A percentile compares a stretch with the other conserved stretches of the same genome.
These are phyloP conservation scores for Metarhizium guizhouense DNA, from an alignment of 2,329 filamentous ascomycete species.

Conservation along the genomic window DNA sequence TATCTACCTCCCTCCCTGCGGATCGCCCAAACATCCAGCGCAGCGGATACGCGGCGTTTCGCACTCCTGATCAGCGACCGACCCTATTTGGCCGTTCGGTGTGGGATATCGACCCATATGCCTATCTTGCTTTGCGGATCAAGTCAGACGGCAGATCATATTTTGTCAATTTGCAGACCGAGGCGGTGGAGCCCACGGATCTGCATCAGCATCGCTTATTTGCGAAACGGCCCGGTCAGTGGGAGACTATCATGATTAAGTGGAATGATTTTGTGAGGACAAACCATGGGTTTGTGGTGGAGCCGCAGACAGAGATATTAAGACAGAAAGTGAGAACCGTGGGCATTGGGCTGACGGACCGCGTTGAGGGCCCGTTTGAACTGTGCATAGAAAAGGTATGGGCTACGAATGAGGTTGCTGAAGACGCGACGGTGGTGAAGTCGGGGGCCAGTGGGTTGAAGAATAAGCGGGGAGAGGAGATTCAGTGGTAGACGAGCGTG, in stretches of 20 bases:
- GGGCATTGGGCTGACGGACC: conserved; percentile 82
- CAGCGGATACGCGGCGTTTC: conserved; percentile 82
- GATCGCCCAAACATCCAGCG: conserved; percentile 67
- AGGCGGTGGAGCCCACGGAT: conserved; percentile 88
- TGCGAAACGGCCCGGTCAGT: conserved; percentile 67
- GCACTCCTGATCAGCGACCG: conserved; percentile 65
- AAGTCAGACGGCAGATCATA: conserved; percentile 89
- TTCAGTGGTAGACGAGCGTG: conserved; percentile 23
- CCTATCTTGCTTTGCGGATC: conserved; percentile 77
- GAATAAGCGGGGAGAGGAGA: conserved; percentile 27
- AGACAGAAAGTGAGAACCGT: conserved; percentile 77
- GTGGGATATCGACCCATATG: conserved; percentile 87
- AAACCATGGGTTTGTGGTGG: conserved; percentile 83
- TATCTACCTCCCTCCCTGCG: conserved; percentile 74
- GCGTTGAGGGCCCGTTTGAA: conserved; percentile 81
- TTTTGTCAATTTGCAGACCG: conserved; percentile 91
- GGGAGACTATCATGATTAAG: conserved; percentile 90
- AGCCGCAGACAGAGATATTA: conserved; percentile 86
- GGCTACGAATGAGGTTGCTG: conserved; percentile 61
- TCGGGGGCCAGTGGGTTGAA: conserved; percentile 20
- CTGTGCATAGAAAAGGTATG: conserved; percentile 78
- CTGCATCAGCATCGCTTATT: conserved; percentile 90
- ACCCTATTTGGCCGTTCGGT: conserved; percentile 80
- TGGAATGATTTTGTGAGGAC: conserved; percentile 93
- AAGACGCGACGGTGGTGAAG: conserved; percentile 12